Conservation (phyloP, 352 stramenopile species). For the Pythium aquatile region DNA sequence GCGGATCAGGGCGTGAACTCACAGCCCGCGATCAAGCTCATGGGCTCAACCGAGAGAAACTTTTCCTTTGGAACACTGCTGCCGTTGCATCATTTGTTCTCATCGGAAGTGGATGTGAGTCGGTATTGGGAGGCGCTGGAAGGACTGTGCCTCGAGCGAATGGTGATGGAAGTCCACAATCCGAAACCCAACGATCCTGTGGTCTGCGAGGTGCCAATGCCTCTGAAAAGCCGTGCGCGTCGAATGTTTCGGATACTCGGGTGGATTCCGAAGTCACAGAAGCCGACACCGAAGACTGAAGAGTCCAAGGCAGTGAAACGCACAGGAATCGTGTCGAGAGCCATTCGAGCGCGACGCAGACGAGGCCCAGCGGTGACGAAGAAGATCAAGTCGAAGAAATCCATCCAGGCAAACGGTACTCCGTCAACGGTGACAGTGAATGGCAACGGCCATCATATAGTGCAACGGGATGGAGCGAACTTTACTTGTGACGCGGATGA, state of each 20-base stretch:
- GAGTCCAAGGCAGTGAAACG: slow-evolving; percentile 26
- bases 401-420: neutral
- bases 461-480: neutral
- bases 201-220: slow-evolving; percentile 63
- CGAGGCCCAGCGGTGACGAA: slow-evolving; percentile 20
- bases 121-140: slow-evolving; percentile 79
- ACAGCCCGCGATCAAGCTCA: slow-evolving; percentile 38
- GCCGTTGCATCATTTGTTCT: slow-evolving; percentile 55
- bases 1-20: slow-evolving; percentile 27
- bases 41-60: slow-evolving; percentile 61
- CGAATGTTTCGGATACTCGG: slow-evolving; percentile 67
- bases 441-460: neutral
- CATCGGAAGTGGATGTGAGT: slow-evolving; percentile 41
- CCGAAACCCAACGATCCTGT: slow-evolving; percentile 48
- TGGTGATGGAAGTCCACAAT: slow-evolving; percentile 74
- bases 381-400: slow-evolving; percentile 18
- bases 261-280: slow-evolving; percentile 74
- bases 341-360: slow-evolving; percentile 28
- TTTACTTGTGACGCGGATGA: slow-evolving; percentile 10
- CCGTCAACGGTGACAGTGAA: neutral
- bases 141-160: slow-evolving; percentile 74
- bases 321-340: slow-evolving; percentile 70
- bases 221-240: slow-evolving; percentile 53
- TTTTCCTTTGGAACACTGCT: slow-evolving; percentile 68
- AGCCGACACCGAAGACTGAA: slow-evolving; percentile 30